Evolutionary conservation across 139 green algal species (phyloP).

Genomic region (Spirogloea muscicola): DNA sequence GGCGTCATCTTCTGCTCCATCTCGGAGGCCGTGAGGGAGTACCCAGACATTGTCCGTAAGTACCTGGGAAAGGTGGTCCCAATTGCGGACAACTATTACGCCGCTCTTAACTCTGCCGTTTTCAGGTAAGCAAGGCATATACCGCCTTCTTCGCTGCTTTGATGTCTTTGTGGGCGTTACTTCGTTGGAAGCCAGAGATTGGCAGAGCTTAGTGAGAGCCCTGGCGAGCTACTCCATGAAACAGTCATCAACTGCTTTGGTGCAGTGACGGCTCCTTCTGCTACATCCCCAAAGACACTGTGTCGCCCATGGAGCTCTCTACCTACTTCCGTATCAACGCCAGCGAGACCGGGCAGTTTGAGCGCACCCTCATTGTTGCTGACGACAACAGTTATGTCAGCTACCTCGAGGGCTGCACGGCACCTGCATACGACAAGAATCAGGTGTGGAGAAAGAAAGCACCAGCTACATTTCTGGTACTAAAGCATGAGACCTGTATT

Average conservation of each 20-base stretch:
- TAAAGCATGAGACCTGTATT: too few species aligned
- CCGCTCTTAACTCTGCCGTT: constrained; percentile 91
- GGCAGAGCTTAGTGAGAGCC: too few species aligned
- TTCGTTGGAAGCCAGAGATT: too few species aligned
- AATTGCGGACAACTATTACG: constrained; percentile 92
- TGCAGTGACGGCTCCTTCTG: constrained; percentile 94
- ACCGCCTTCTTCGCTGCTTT: too few species aligned
- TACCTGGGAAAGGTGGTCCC: constrained; percentile 64
- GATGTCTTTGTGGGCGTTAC: too few species aligned
- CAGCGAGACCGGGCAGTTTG: constrained; percentile 92
- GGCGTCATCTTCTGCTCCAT: constrained; percentile 96
- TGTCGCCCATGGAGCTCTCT: constrained; percentile 94
- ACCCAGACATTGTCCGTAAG: constrained; percentile 88
- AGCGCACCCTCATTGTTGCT: constrained; percentile 93
- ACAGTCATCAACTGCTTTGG: too few species aligned
- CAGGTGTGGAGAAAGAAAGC: too few species aligned
- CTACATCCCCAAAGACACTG: constrained; percentile 92
- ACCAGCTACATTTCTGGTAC: too few species aligned
- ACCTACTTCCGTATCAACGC: constrained; percentile 99
- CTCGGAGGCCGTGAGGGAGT: constrained; percentile 84
- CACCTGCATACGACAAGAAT: constrained; percentile 49
- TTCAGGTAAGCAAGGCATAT: too few species aligned
- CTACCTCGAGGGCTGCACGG: constrained; percentile 85
- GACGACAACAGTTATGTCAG: constrained; percentile 89
- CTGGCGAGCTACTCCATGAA: too few species aligned